Base-by-base conservation (phyloP, 768 basidiomycete genomes). In the Lactarius indigo region DNA sequence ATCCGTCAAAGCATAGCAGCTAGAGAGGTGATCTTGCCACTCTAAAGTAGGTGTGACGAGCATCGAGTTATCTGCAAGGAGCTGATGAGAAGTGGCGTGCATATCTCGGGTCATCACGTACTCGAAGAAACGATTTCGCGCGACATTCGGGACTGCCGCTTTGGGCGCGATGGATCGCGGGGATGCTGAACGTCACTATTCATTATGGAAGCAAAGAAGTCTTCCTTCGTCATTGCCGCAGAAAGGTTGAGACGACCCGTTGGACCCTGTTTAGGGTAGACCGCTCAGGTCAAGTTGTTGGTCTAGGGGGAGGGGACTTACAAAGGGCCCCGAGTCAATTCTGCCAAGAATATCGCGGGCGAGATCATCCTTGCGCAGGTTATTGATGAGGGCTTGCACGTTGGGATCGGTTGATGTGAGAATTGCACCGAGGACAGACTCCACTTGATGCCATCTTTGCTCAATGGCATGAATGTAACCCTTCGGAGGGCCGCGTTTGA, bases 391-490 rank as follows among this genome's bases (percentile, higher is more conserved):
- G 41, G 78, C 79, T 73, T 87, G 85, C 0, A 90, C 86, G 64
- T 87, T 79, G 20, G 83, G 79, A 74, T 91, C 88, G 33, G 83
- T 81, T 65, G 89, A 90, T 71, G 89, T 85, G 59, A 95, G 80
- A 60, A 96, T 81, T 15, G 89, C 87, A 41, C 92, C 94, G 6
- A 96, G 81, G n/a, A 96, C 78, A 15, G 92, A 90, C 76, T 96
- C 94, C 71, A 95, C 90, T 74, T 94, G 91, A 72, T 96, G 94
- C 87, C 94, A 90, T 72, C 93, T 78, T 66, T 91, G 90, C 78
- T 96, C 94, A 60, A 96, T 94, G 44, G 93, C 93, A 75, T 94
- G 91, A 59, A 96, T 94, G 75, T 96, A 96, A 23, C 94, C 94
- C 73, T 92, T 92, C 7, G 91, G 91, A 12, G 90, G 90, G 12